Evolutionary conservation across 2,329 filamentous ascomycete species (phyloP), one percentile per base, ranked within the genome.

Genomic region (Helminthosporium solani): DNA sequence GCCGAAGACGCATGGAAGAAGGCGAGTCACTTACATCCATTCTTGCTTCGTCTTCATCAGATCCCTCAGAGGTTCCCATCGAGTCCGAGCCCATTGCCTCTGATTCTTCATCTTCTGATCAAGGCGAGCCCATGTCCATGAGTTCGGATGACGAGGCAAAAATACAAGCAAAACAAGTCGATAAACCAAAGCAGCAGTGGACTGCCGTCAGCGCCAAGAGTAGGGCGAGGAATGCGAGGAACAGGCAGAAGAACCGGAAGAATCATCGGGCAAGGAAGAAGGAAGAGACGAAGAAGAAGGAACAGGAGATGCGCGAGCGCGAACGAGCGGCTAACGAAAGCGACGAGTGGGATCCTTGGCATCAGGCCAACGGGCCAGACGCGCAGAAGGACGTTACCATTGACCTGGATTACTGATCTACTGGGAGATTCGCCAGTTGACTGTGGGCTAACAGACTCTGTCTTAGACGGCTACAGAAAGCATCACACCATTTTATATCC

Each of bases 321-420:
- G 44, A 46, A 14, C 35, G 25, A 18, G 45, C 50, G 15, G 43
- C 48, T 15, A 47, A 53, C 14, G 62, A 69, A 14, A 69, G 63
- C 37, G 67, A 70, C 31, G 60, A 74, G 31, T 66, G 73, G 62
- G 75, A 75, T 38, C 70, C 74, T 21, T 70, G 73, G 54, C 69
- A 74, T 27, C 57, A 75, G 36, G 73, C 71, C 4, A 70, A 70
- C 20, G 73, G 75, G 27, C 63, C 73, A 31, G 75, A 78, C 49
- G 67, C 67, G 20, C 65, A 69, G 46, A 67, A 70, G 27, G 60
- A 64, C 15, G 60, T 68, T 16, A 56, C 59, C 1, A 55, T 75
- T 1, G 66, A 74, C n/a, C 65, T 81, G 42, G 74, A 79, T 49
- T 81, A 82, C 52, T 75, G 59, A 69, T 31, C 8, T 31, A 14